Evolutionary conservation across 306 rosid species (phyloP), one percentile per base, ranked within the genome.

Genomic region (Gastrolobium bilobum): DNA sequence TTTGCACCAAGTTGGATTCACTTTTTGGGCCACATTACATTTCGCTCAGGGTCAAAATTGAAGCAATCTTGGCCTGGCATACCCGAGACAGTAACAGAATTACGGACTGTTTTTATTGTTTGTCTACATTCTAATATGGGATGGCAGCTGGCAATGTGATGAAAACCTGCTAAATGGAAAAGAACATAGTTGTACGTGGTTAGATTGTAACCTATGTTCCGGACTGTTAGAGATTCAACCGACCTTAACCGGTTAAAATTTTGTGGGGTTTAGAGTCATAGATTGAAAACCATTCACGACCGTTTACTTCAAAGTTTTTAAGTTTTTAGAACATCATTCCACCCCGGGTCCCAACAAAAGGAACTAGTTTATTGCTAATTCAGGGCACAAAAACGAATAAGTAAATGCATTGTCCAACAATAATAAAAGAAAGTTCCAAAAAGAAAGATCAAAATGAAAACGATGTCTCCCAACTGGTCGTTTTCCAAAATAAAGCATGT

Each of bases 401-500:
- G 48, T 35, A 58, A 68, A 53, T 68, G 70, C 61, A 65, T 61
- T 52, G 71, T 63, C 35, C 46, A 78, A 50, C 66, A 73, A 75
- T 66, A 68, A 73, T 73, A 66, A 73, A 83, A 68, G 78, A 68
- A 79, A 84, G 77, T 60, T 75, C 81, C 63, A 74, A 58, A 79
- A 74, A 68, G 75, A 84, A 84, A 71, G 78, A 79, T 79, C 73
- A 11, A 81, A 82, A 50, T 52, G 87, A 86, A 82, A 68, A 66
- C 43, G 73, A 76, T 80, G 81, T 64, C 47, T 33, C 56, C 40
- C 70, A 51, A 68, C 47, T 61, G 79, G 84, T 69, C 76, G 46
- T 80, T 79, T 71, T 80, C 79, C 52, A 44, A 62, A 53, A 8
- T 66, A 77, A 69, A 84, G 61, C 71, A 46, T 62, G 71, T 69